These are phyloP conservation scores for Aspergillus texensis DNA, from an alignment of 2,329 filamentous ascomycete species.

Conservation along the genomic window DNA sequence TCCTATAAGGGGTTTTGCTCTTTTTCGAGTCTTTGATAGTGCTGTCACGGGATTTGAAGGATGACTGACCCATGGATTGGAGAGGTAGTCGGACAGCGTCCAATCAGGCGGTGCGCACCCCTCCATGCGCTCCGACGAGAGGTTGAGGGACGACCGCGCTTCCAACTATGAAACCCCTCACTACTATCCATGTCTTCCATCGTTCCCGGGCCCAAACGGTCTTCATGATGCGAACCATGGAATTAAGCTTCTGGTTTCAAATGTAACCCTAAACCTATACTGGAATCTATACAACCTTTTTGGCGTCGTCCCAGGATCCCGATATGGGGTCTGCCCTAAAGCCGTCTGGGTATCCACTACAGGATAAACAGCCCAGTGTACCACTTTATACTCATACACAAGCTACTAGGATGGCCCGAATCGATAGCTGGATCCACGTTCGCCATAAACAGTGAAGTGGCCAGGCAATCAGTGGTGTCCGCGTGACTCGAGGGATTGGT, in stretches of 20 bases:
- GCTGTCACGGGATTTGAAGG: constrained; percentile 12
- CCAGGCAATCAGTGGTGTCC: background rate
- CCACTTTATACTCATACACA: background rate
- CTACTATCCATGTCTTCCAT: background rate
- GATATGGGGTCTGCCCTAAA: background rate
- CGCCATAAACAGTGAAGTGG: background rate
- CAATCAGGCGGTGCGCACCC: constrained; percentile 39
- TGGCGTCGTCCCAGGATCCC: background rate
- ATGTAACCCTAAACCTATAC: background rate
- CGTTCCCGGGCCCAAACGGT: background rate
- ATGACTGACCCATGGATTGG: constrained; percentile 24
- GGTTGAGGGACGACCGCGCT: constrained; percentile 21
- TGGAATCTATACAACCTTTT: background rate
- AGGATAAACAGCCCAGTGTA: background rate
- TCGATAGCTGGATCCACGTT: background rate
- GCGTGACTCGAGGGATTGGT: background rate
- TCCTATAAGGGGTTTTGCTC: background rate
- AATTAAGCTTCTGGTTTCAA: background rate
- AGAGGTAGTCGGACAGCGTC: constrained; percentile 16
- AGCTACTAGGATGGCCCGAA: background rate
- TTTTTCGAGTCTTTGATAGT: background rate
- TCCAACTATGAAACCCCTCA: constrained; percentile 7
- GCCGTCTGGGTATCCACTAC: background rate
- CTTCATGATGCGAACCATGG: background rate
- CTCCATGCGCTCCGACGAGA: constrained; percentile 42